Base-by-base conservation (phyloP, 148 eudicot species). In the Rhododendron kiyosumense region DNA sequence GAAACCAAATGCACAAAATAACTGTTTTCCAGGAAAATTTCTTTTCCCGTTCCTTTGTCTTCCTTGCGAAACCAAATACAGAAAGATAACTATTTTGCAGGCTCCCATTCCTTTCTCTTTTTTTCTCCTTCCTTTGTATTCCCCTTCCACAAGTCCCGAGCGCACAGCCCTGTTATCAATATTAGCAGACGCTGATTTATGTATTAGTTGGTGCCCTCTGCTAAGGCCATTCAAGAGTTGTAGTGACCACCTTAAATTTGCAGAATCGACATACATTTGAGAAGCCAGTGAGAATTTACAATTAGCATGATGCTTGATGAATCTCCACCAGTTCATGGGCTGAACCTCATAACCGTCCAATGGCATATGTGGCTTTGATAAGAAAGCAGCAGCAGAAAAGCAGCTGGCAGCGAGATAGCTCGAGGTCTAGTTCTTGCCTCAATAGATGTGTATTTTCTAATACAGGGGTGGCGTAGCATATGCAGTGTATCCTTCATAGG, bases 221-320 rank as follows among this genome's bases (percentile, higher is more conserved):
- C 22, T 14, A 8, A 45, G 52, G 65, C 14, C 18, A 24, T 28
- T 34, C 11, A 7, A 46, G 51, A 48, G 41, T 48, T 81, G 67
- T 59, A 30, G 84, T 71, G 63, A 71, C 63, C 71, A 22, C 34
- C 57, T 49, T 54, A 73, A 46, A 46, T 79, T 41, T 90, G 93
- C 99, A 96, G 99, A 96, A 93, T 61, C 99, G 99, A 26, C 98
- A 94, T 85, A 84, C 95, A 52, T 94, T 81, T 89, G 99, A 96
- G 94, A 96, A 93, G 94, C 94, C 99, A 1, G 98, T 96, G 59
- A 95, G 90, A 92, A 96, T 96, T 82, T 96, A 96, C 91, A 96
- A 96, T 84, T 96, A 90, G 88, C 46, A 76, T 34, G 85, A 41
- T 59, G 81, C 71, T n/a, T n/a, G 24, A 52, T 46, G 59, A 73